Conservation (phyloP, 805 yeast species). For the Ogataea methanolica region DNA sequence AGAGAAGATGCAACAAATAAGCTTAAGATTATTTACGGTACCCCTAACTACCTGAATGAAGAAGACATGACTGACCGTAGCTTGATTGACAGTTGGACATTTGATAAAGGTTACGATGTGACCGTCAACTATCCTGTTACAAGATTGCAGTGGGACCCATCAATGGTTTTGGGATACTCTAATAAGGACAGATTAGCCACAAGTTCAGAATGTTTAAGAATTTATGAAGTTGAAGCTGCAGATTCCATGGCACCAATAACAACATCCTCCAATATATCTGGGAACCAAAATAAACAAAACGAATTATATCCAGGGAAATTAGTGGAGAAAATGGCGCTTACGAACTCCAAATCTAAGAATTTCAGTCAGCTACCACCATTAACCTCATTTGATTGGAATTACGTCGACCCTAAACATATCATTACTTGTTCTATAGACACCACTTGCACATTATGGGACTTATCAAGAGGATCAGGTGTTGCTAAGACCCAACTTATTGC, state of each 20-base stretch:
- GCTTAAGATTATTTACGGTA: constrained; percentile 46
- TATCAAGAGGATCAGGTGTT: constrained; percentile 50
- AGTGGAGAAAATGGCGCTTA: constrained; percentile 37
- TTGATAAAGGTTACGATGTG: constrained; percentile 46
- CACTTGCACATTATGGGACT: constrained; percentile 96
- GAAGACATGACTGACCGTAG: constrained; percentile 20
- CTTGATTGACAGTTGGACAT: constrained; percentile 33
- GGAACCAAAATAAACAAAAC: not conserved
- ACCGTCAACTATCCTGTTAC: constrained; percentile 67
- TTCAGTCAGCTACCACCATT: constrained; percentile 73
- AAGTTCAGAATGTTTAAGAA: constrained; percentile 64
- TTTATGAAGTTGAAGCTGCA: constrained; percentile 31
- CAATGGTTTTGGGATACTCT: constrained; percentile 25
- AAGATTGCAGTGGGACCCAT: constrained; percentile 68
- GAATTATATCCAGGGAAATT: constrained; percentile 13
- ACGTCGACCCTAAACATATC: constrained; percentile 58
- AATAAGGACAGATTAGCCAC: constrained; percentile 51
- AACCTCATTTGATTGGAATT: constrained; percentile 93
- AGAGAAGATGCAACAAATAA: constrained; percentile 73
- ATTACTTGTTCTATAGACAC: constrained; percentile 92
- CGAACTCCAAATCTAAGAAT: constrained; percentile 39
- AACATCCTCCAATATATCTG: constrained; percentile 2
- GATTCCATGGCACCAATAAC: constrained; percentile 2
- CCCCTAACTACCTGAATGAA: constrained; percentile 15
- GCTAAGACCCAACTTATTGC: constrained; percentile 95